Base-by-base conservation (phyloP, 306 rosid genomes). In the Fagus crenata region DNA sequence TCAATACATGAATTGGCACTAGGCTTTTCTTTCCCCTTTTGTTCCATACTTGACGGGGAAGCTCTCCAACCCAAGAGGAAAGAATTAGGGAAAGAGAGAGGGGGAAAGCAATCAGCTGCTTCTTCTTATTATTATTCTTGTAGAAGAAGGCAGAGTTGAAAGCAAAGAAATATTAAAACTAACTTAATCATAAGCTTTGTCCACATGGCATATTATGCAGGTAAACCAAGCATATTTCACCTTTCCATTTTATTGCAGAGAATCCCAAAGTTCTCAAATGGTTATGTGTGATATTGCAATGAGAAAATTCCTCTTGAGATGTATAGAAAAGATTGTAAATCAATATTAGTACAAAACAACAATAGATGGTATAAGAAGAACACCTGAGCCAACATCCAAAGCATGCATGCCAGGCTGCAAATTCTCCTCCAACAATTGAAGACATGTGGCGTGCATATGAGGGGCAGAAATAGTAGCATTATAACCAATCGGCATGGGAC, bases 381-480 rank as follows among this genome's bases (percentile, higher is more conserved):
- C 61, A 93, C 99, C 99, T 56, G 99, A 96, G 69, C 99, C 99
- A 81, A 96, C 89, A 32, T 96, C 99, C 36, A 96, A 86, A 78
- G 90, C 97, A 33, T 42, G 93, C 99, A 93, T 96, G 55, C 93
- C 97, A 6, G 98, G 97, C 83, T 86, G 94, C 91, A 96, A 85
- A 68, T 92, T 80, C 65, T 89, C 70, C 84, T 90, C 97, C 77
- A 96, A 84, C 86, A 96, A 84, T 75, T 92, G 93, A 82, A 96
- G 97, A 90, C 99, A 96, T 13, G 81, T 78, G 37, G 97, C 99
- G 67, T 96, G 99, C 99, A 96, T 96, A 72, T 96, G 99, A 17
- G 99, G 99, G 6, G 99, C 99, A 78, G 99, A 96, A 72, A 96
- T 96, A 51, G 99, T 96, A 77, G 86, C 99, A 81, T 96, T 96